Evolutionary conservation across 2,329 filamentous ascomycete species (phyloP).

Genomic region (Penicillium sp.): DNA sequence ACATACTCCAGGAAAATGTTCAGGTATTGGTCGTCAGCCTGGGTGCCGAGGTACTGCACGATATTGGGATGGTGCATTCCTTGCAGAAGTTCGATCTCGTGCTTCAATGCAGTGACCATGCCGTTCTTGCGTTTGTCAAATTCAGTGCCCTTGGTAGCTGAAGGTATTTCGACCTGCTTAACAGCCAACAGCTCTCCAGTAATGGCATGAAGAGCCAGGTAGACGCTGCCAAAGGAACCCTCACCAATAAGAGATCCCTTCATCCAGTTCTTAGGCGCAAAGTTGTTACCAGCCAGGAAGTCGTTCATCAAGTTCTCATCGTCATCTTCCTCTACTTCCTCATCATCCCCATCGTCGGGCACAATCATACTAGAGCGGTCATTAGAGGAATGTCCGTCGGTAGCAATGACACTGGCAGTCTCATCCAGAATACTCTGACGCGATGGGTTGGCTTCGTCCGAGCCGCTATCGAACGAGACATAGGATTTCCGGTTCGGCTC

Average conservation of each 20-base stretch:
- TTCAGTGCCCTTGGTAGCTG: slow-evolving; percentile 71
- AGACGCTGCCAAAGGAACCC: slow-evolving; percentile 94
- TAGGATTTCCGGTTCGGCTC: slow-evolving; percentile 94
- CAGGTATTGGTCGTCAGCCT: slow-evolving; percentile 82
- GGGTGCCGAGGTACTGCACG: slow-evolving; percentile 95
- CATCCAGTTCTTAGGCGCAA: slow-evolving; percentile 99
- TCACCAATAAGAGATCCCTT: slow-evolving; percentile 96
- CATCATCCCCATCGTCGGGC: slow-evolving; percentile 86
- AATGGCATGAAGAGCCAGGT: slow-evolving; percentile 88
- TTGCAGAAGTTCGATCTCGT: slow-evolving; percentile 89
- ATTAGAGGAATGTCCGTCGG: slow-evolving; percentile 70
- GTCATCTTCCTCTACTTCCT: slow-evolving; percentile 50
- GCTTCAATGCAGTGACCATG: slow-evolving; percentile 97
- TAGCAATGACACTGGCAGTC: slow-evolving; percentile 64
- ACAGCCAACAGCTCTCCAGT: slow-evolving; percentile 97
- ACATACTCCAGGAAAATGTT: slow-evolving; percentile 99
- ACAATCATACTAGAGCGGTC: slow-evolving; percentile 81
- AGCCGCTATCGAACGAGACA: slow-evolving; percentile 64
- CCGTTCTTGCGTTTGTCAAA: slow-evolving; percentile 90
- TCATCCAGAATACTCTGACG: slow-evolving; percentile 85
- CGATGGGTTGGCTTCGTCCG: slow-evolving; percentile 74
- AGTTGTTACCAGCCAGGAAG: slow-evolving; percentile 88
- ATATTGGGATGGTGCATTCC: slow-evolving; percentile 96
- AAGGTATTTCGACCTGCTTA: slow-evolving; percentile 93
- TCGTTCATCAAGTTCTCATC: slow-evolving; percentile 72